Base-by-base conservation (phyloP, 2,329 filamentous ascomycete genomes). In the Diplodia corticola region DNA sequence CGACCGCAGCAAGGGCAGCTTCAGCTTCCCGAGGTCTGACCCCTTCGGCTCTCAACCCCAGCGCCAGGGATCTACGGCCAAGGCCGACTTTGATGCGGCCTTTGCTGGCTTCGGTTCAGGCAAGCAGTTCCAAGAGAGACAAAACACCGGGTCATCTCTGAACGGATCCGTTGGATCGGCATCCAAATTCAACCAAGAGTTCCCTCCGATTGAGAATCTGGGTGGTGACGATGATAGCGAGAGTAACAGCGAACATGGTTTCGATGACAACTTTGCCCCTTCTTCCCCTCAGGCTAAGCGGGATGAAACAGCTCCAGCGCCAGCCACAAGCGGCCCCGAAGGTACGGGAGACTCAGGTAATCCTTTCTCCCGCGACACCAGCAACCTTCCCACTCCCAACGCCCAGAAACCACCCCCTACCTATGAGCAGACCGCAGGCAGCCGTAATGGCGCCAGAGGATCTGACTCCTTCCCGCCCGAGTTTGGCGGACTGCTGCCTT, bases 171-270 rank as follows among this genome's bases (percentile, higher is more conserved):
- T 35, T 70, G 76, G 35, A 71, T 71, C 71, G 67, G 61, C 84
- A 2, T 81, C 79, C 64, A 80, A 77, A 49, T 90, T 91, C 72
- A 85, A 88, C 73, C 84, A 87, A 24, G 95, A 98, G 75, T 98
- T 98, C 74, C 95, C 95, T 35, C 95, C 94, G 0, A 97, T 98
- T 68, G 89, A 90, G n/a, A 92, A 94, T 75, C 80, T 97, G 67
- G 90, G 91, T 68, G 85, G 88, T 33, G 90, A 93, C 66, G 91
- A 94, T 26, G 90, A 96, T n/a, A 93, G 91, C 33, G 92, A 96
- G 68, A 78, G 77, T 64, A 80, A 79, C 24, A 86, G 86, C 57
- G 92, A 91, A 49, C 81, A 80, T 71, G 92, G 93, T 0, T 98
- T 98, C 74, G 94, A 96, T 59, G 95, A 99, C 74, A 90, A 97